These are phyloP conservation scores for Fusarium devonianum DNA, from an alignment of 2,329 filamentous ascomycete species.

Conservation along the genomic window DNA sequence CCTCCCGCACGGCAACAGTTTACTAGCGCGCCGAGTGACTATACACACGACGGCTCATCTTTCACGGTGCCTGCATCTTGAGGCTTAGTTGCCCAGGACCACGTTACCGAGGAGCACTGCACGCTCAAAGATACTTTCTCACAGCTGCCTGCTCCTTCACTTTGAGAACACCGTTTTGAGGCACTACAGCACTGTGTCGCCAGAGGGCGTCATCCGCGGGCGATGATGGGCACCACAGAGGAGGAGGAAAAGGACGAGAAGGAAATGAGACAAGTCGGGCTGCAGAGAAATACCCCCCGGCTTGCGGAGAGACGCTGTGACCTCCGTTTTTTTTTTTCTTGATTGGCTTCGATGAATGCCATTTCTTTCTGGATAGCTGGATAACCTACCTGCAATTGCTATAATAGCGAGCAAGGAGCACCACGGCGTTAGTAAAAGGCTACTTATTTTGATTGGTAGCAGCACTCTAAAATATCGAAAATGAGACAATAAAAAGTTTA, in stretches of 20 bases:
- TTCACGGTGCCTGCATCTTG: constrained; percentile 17
- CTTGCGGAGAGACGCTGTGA: constrained; percentile 28
- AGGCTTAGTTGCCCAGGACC: constrained; percentile 21
- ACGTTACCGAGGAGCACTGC: constrained; percentile 4
- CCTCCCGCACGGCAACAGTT: constrained; percentile 22
- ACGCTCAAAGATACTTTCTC: constrained; percentile 2
- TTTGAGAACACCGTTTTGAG: constrained; percentile 24
- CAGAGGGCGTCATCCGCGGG: constrained; percentile 21
- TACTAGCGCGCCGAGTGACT: constrained; percentile 31
- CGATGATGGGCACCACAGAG: constrained; percentile 12
- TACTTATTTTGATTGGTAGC: constrained; percentile 24
- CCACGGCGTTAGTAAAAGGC: constrained; percentile 32
- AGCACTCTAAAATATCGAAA: constrained; percentile 25
- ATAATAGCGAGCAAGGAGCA: constrained; percentile 40
- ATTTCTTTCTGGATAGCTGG: constrained; percentile 33
- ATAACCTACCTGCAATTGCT: constrained; percentile 24
- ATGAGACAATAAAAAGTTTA: constrained; percentile 29
- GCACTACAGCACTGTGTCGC: constrained; percentile 24
- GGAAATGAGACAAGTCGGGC: constrained; percentile 19
- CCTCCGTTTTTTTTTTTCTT: constrained; percentile 27
- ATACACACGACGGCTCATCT: constrained; percentile 16
- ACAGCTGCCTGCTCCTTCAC: constrained; percentile 13
- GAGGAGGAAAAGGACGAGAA: constrained; percentile 13
- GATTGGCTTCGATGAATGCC: constrained; percentile 33
- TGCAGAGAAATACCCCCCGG: constrained; percentile 27